phyloP scores from a whole-genome alignment of 2,329 filamentous ascomycete genomes.

The Rugonectria rugulosa region DNA sequence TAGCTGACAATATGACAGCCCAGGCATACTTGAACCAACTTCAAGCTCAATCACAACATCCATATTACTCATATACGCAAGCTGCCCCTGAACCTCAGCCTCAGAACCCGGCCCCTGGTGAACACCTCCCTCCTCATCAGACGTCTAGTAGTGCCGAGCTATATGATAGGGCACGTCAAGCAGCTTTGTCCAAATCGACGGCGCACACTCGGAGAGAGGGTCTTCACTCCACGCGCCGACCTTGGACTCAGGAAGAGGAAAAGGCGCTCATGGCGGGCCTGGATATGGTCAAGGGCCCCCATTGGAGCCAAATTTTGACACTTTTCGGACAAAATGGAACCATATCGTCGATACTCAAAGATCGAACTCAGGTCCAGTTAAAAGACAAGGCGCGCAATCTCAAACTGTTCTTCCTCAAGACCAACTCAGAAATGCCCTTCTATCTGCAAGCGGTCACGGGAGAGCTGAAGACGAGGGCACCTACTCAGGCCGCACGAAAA shows the following conservation, averaged over 20 bases:
- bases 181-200: conserved; percentile 63
- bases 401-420: conserved; percentile 92
- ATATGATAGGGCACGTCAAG: conserved; percentile 66
- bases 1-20: conserved; percentile 44
- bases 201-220: conserved; percentile 64
- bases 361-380: conserved; percentile 88
- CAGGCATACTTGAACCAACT: conserved; percentile 49
- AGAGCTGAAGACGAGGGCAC: conserved; percentile 85
- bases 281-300: conserved; percentile 87
- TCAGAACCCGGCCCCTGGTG: conserved; percentile 40
- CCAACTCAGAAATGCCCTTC: conserved; percentile 87
- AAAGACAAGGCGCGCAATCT: conserved; percentile 93
- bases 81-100: conserved; percentile 46
- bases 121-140: conserved; percentile 63
- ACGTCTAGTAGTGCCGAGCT: conserved; percentile 61
- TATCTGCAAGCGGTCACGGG: conserved; percentile 89
- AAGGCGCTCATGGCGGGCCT: conserved; percentile 89
- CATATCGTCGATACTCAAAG: conserved; percentile 83
- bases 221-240: conserved; percentile 70
- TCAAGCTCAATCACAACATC: conserved; percentile 47
- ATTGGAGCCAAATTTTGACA: conserved; percentile 91
- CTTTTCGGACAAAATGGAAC: conserved; percentile 83
- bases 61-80: conserved; percentile 46
- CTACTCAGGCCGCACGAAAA: conserved; percentile 74
- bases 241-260: conserved; percentile 90